phyloP scores from a whole-genome alignment of 2,329 filamentous ascomycete species.

The Biscogniauxia sp. region DNA sequence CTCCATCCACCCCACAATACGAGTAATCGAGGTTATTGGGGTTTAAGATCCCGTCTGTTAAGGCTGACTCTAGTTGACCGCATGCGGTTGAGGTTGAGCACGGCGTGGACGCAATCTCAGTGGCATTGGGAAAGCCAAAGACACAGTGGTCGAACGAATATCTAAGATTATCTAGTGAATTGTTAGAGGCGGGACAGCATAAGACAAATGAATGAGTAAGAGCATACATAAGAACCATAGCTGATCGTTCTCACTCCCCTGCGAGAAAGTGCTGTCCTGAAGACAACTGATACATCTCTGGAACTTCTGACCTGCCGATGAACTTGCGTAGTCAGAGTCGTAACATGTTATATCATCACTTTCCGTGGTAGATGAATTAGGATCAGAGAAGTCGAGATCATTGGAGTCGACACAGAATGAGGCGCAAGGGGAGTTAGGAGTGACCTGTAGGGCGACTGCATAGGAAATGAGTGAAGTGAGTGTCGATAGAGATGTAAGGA shows the following conservation, averaged over 20 bases:
- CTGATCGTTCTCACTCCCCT: slow-evolving; percentile 50
- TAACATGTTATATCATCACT: slow-evolving; percentile 47
- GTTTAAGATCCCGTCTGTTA: slow-evolving; percentile 41
- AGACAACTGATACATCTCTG: slow-evolving; percentile 51
- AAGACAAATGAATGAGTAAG: background rate
- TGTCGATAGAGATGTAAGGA: slow-evolving; percentile 22
- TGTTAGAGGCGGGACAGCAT: slow-evolving; percentile 9
- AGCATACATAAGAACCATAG: slow-evolving; percentile 56
- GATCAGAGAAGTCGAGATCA: slow-evolving; percentile 42
- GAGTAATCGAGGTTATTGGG: slow-evolving; percentile 38
- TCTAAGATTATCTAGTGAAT: slow-evolving; percentile 48
- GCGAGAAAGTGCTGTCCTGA: slow-evolving; percentile 47
- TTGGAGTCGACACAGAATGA: slow-evolving; percentile 46
- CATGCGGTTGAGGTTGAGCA: slow-evolving; percentile 53
- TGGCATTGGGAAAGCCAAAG: slow-evolving; percentile 50
- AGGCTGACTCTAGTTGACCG: slow-evolving; percentile 40
- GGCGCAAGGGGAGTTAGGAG: slow-evolving; percentile 54
- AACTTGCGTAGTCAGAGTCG: slow-evolving; percentile 42
- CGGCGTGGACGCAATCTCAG: slow-evolving; percentile 42
- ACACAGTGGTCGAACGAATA: slow-evolving; percentile 53
- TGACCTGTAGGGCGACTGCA: slow-evolving; percentile 42
- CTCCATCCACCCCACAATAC: slow-evolving; percentile 45
- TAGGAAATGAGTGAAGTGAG: slow-evolving; percentile 22
- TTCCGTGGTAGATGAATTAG: slow-evolving; percentile 44
- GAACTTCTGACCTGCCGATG: slow-evolving; percentile 43